Conservation (phyloP, 2,329 filamentous ascomycete genomes). For the Fonsecaea erecta region DNA sequence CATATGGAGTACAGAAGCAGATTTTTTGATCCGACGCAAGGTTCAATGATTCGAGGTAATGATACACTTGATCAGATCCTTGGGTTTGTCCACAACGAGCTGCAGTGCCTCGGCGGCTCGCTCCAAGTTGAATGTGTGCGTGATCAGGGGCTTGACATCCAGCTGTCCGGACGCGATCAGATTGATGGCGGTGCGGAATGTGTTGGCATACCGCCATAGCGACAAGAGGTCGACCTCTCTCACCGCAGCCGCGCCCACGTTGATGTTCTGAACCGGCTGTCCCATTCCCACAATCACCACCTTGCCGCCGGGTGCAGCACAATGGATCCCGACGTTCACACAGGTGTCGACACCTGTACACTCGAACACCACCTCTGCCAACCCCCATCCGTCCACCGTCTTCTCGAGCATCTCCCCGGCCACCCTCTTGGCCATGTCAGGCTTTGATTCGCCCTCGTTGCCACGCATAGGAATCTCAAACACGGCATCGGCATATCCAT, state of each 20-base stretch:
- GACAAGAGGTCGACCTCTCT: slow-evolving; percentile 61
- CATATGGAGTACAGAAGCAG: neutral
- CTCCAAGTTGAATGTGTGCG: slow-evolving; percentile 67
- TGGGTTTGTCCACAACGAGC: slow-evolving; percentile 56
- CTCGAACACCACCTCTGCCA: slow-evolving; percentile 50
- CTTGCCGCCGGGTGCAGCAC: slow-evolving; percentile 53
- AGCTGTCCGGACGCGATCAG: slow-evolving; percentile 56
- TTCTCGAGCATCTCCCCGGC: slow-evolving; percentile 32
- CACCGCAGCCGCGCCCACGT: slow-evolving; percentile 57
- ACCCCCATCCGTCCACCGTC: slow-evolving; percentile 39
- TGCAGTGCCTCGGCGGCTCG: slow-evolving; percentile 63
- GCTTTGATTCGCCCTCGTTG: slow-evolving; percentile 58
- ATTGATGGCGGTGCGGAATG: slow-evolving; percentile 58
- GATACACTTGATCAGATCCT: slow-evolving; percentile 59
- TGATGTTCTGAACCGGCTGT: slow-evolving; percentile 59
- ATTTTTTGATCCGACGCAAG: neutral
- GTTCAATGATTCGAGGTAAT: too few relatives aligned
- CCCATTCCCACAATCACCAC: slow-evolving; percentile 63
- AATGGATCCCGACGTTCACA: slow-evolving; percentile 51
- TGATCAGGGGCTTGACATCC: slow-evolving; percentile 63
- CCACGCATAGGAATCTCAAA: slow-evolving; percentile 47
- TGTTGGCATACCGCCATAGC: slow-evolving; percentile 61
- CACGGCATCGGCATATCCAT: slow-evolving; percentile 63
- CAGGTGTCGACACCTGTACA: slow-evolving; percentile 52
- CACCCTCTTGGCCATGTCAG: slow-evolving; percentile 42